Conservation (phyloP, 495 filamentous ascomycete genomes). For the Penicillium pulvis region DNA sequence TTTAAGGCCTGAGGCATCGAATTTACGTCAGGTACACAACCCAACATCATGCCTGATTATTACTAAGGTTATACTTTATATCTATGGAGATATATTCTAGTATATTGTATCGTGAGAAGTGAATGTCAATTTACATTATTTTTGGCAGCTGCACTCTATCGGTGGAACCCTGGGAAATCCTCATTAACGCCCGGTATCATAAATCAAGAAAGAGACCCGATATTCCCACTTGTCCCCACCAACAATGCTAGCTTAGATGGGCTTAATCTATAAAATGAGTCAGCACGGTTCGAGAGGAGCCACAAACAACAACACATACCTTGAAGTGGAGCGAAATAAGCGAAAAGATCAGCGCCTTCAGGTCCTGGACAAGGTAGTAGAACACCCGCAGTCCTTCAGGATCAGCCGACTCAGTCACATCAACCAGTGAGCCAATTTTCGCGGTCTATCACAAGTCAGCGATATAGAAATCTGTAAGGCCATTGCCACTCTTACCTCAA, state of each 20-base stretch:
- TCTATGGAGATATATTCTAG: too few relatives aligned
- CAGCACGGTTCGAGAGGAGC: background rate
- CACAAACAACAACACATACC: slow-evolving; percentile 44
- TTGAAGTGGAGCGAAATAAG: slow-evolving; percentile 98
- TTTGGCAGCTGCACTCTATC: background rate
- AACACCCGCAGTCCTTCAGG: slow-evolving; percentile 98
- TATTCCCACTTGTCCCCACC: slow-evolving; percentile 2
- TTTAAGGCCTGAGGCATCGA: slow-evolving; percentile 20
- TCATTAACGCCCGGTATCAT: slow-evolving; percentile 32
- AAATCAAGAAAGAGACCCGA: slow-evolving; percentile 15
- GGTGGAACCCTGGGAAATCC: slow-evolving; percentile 9
- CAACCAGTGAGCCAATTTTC: slow-evolving; percentile 96
- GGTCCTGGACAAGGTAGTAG: slow-evolving; percentile 97
- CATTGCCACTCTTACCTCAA: slow-evolving; percentile 65
- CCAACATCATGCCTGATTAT: too few relatives aligned
- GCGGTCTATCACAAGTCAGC: slow-evolving; percentile 69
- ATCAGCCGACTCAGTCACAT: slow-evolving; percentile 94
- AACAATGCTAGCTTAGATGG: slow-evolving; percentile 57
- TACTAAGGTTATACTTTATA: too few relatives aligned
- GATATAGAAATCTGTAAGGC: too few relatives aligned
- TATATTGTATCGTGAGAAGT: background rate
- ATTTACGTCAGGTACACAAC: slow-evolving; percentile 19
- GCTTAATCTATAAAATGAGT: slow-evolving; percentile 47
- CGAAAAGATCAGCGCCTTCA: slow-evolving; percentile 96
- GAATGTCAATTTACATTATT: background rate